Conservation (phyloP, 352 stramenopile species). For the Globisporangium nagaii region DNA sequence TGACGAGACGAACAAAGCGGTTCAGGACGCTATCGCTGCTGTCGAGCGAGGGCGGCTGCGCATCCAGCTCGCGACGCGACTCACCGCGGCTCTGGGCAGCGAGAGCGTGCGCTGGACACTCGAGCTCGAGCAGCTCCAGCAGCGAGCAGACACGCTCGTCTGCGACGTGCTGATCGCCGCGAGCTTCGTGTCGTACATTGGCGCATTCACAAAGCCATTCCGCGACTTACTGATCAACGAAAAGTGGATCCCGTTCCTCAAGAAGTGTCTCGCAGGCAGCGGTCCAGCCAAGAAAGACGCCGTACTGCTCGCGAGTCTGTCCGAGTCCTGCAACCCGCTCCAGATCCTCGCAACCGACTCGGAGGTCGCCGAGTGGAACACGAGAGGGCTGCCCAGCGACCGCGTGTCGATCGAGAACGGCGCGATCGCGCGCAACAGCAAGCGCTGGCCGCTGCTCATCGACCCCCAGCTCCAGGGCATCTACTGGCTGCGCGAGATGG, state of each 20-base stretch:
- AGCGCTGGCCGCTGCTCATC: conserved; percentile 83
- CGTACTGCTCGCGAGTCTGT: conserved; percentile 21
- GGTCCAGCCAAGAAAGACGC: conserved; percentile 10
- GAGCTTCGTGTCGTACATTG: conserved; percentile 93
- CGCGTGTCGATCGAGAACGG: conserved; percentile 89
- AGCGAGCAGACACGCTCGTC: conserved; percentile 70
- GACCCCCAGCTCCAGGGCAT: conserved; percentile 90
- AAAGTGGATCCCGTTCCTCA: conserved; percentile 87
- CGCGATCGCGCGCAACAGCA: conserved; percentile 78
- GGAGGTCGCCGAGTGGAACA: conserved; percentile 85
- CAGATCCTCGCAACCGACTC: conserved; percentile 64
- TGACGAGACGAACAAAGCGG: conserved; percentile 83
- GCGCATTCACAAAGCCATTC: conserved; percentile 92
- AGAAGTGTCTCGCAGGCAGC: conserved; percentile 33
- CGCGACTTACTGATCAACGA: conserved; percentile 79
- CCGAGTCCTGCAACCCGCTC: conserved; percentile 48
- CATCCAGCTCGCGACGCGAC: conserved; percentile 89
- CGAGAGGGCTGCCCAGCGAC: conserved; percentile 82
- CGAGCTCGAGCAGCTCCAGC: conserved; percentile 77
- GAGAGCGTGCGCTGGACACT: conserved; percentile 90
- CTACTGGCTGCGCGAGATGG: conserved; percentile 84
- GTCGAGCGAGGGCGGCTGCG: conserved; percentile 84
- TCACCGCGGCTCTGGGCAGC: conserved; percentile 89
- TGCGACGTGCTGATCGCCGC: conserved; percentile 89
- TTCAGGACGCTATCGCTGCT: conserved; percentile 84